Percentiles rank a stretch among this genome's conserved stretches.
phyloP scores from a whole-genome alignment of 73 alveolate genomes.

The Stentor roeselii region DNA sequence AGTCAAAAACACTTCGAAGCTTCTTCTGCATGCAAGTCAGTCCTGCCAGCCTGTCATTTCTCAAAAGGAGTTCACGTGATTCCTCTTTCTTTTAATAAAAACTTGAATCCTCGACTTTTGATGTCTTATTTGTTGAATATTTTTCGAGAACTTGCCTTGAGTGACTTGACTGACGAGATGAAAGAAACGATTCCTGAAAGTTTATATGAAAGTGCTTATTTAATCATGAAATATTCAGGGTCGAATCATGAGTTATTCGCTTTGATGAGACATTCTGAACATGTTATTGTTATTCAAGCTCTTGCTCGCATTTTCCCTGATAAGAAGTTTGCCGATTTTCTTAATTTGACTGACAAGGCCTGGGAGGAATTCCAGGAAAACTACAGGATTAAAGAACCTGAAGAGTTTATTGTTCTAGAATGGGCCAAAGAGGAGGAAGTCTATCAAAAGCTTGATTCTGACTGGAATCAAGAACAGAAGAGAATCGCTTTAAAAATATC shows the following conservation, averaged over 20 bases:
- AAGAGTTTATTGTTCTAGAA: neutral
- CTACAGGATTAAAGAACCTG: neutral
- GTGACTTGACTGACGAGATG: neutral
- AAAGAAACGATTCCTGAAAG: no score
- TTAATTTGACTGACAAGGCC: neutral
- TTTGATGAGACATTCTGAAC: neutral
- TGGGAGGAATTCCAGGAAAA: no score
- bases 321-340: neutral
- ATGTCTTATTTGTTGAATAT: no score
- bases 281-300: neutral
- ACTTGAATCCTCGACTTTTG: neutral
- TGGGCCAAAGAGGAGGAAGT: neutral
- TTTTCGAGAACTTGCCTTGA: neutral
- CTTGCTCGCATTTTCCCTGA: neutral
- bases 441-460: neutral
- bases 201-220: neutral
- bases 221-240: no score
- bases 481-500: neutral
- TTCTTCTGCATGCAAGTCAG: neutral
- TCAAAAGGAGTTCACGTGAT: neutral
- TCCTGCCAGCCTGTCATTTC: neutral
- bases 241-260: neutral
- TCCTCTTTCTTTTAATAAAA: neutral
- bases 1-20: neutral
- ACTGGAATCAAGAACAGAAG: neutral